Evolutionary conservation across 2,329 filamentous ascomycete species (phyloP).

Genomic region (Neodidymelliopsis sp.): DNA sequence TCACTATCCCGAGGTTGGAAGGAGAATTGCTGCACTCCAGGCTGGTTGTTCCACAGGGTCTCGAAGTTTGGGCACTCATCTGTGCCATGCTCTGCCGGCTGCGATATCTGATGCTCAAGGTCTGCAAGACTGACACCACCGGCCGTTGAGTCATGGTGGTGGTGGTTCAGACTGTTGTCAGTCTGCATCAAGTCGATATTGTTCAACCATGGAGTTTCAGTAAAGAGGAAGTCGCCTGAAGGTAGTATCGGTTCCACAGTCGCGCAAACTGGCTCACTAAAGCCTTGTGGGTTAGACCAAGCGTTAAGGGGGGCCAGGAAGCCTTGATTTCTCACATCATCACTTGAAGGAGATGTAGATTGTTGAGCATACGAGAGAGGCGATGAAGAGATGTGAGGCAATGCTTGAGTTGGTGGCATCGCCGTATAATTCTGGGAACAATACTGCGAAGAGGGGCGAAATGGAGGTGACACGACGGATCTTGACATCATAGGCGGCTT

Average conservation of each 20-base stretch:
- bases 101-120: not conserved
- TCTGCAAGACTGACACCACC: not conserved
- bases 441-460: not conserved
- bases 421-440: not conserved
- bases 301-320: not conserved
- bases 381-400: not conserved
- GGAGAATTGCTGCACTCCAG: conserved; percentile 1
- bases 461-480: conserved; percentile 4
- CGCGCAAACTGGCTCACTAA: not conserved
- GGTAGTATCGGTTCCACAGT: not conserved
- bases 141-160: not conserved
- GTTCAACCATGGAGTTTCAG: not conserved
- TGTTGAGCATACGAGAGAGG: not conserved
- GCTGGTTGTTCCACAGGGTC: not conserved
- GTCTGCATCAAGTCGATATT: not conserved
- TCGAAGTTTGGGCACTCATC: not conserved
- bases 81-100: too few relatives aligned
- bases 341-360: not conserved
- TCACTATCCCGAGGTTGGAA: not conserved
- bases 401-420: conserved; percentile 1
- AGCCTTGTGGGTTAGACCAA: not conserved
- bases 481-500: not conserved
- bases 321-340: not conserved
- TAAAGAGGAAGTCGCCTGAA: not conserved
- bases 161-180: not conserved